These are phyloP conservation scores for Flaveria bidentis DNA, from an alignment of 129 eudicot genomes.

Conservation along the genomic window DNA sequence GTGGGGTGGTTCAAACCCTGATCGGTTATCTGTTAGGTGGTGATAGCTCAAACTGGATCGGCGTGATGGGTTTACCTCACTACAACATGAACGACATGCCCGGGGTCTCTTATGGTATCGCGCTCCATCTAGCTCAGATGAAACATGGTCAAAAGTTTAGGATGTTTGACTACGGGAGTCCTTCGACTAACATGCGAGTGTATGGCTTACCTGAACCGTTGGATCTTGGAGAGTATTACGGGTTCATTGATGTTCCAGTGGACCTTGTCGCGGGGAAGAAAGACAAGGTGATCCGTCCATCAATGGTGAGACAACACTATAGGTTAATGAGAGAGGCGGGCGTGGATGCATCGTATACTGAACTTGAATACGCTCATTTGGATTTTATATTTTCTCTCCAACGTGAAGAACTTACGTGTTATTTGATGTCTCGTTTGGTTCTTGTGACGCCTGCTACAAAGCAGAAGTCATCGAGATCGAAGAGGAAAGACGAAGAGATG, in stretches of 20 bases:
- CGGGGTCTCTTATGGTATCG: conserved; percentile 77
- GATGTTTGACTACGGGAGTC: conserved; percentile 84
- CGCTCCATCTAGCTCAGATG: conserved; percentile 88
- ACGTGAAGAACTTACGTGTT: conserved; percentile 80
- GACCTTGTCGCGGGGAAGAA: conserved; percentile 85
- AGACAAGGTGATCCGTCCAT: conserved; percentile 80
- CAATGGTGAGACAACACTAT: conserved; percentile 85
- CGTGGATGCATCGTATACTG: conserved; percentile 69
- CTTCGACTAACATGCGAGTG: conserved; percentile 56
- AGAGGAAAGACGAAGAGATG: conserved; percentile 48
- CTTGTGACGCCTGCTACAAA: conserved; percentile 51
- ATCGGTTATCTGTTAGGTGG: conserved; percentile 86
- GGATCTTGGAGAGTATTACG: conserved; percentile 75
- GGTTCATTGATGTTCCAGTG: conserved; percentile 81
- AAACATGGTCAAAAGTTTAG: conserved; percentile 50
- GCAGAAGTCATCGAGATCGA: conserved; percentile 41
- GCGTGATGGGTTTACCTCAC: conserved; percentile 81
- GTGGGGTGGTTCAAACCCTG: conserved; percentile 91
- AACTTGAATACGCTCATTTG: conserved; percentile 88
- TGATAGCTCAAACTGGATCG: conserved; percentile 94
- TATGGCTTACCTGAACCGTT: conserved; percentile 79
- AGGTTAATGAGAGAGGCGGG: conserved; percentile 64
- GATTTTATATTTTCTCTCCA: conserved; percentile 81
- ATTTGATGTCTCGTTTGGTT: conserved; percentile 76
- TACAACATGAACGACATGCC: conserved; percentile 99